Evolutionary conservation across 169 alveolate species (phyloP).

Genomic region (Babesia caballi): DNA sequence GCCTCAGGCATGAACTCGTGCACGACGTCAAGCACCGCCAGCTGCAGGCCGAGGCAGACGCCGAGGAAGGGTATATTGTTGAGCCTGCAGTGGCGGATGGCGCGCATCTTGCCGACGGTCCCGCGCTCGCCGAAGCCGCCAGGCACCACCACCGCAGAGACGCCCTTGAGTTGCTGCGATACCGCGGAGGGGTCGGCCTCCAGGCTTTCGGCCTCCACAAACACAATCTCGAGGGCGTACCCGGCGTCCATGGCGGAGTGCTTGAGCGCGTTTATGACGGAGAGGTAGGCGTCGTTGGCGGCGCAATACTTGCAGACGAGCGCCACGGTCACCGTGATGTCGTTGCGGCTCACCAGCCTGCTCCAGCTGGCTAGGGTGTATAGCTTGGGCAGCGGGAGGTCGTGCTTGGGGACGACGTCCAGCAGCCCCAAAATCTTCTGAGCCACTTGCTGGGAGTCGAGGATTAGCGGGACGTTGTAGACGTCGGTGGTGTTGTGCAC

Average conservation of each 20-base stretch:
- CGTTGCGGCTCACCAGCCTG: constrained; percentile 49
- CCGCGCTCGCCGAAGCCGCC: constrained; percentile 96
- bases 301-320: constrained; percentile 93
- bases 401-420: constrained; percentile 19
- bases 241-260: constrained; percentile 88
- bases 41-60: constrained; percentile 93
- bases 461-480: constrained; percentile 76
- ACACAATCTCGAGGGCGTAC: constrained; percentile 68
- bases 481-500: constrained; percentile 62
- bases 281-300: constrained; percentile 88
- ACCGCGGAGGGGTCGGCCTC: constrained; percentile 48
- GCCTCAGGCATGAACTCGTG: constrained; percentile 82
- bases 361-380: constrained; percentile 69
- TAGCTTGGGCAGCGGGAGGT: constrained; percentile 36
- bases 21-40: constrained; percentile 83
- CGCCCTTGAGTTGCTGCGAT: constrained; percentile 74
- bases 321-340: constrained; percentile 79
- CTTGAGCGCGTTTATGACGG: constrained; percentile 89
- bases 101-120: constrained; percentile 84
- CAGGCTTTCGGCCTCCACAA: constrained; percentile 71
- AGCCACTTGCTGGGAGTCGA: constrained; percentile 79
- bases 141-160: constrained; percentile 90
- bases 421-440: constrained; percentile 56
- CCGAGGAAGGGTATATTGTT: constrained; percentile 88
- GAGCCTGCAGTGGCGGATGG: constrained; percentile 86